A percentile compares a stretch with the other conserved stretches of the same genome.
Evolutionary conservation across 345 rosid species (phyloP).

Genomic region (Citrus unshiu): DNA sequence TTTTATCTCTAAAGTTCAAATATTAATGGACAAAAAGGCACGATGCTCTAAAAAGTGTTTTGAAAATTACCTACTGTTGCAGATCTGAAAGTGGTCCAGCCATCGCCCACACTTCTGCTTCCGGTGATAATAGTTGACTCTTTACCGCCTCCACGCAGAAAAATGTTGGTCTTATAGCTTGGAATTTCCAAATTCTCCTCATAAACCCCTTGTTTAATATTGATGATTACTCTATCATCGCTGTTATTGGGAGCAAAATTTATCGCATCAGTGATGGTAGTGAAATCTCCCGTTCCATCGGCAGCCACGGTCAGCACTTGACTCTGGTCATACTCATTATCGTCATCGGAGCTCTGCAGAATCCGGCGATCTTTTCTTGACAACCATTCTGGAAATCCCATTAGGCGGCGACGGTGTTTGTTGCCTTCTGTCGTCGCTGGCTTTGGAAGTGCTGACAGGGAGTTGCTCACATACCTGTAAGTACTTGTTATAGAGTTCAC

Average conservation of each 20-base stretch:
- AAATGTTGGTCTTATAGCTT: constrained; percentile 61
- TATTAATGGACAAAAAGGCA: background rate
- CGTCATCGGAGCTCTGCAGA: constrained; percentile 30
- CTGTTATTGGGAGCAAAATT: constrained; percentile 70
- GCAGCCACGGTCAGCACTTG: constrained; percentile 60
- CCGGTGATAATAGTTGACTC: constrained; percentile 63
- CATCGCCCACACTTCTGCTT: constrained; percentile 60
- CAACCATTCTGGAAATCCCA: constrained; percentile 65
- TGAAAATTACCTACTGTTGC: constrained; percentile 68
- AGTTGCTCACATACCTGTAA: constrained; percentile 75
- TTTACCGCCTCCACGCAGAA: constrained; percentile 71
- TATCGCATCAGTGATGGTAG: constrained; percentile 68
- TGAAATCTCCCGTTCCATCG: constrained; percentile 79
- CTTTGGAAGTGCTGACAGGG: constrained; percentile 61
- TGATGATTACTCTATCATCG: constrained; percentile 41
- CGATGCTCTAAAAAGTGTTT: background rate
- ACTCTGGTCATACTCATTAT: constrained; percentile 50
- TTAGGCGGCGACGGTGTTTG: constrained; percentile 45
- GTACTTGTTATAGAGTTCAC: constrained; percentile 41
- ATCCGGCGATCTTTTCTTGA: constrained; percentile 42
- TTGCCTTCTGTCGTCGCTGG: constrained; percentile 9
- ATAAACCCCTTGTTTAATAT: constrained; percentile 61
- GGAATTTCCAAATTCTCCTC: constrained; percentile 68
- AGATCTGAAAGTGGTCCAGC: constrained; percentile 96
- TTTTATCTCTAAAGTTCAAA: no score